These are phyloP conservation scores for Seminavis robusta DNA, from an alignment of 108 stramenopile species.

Conservation along the genomic window DNA sequence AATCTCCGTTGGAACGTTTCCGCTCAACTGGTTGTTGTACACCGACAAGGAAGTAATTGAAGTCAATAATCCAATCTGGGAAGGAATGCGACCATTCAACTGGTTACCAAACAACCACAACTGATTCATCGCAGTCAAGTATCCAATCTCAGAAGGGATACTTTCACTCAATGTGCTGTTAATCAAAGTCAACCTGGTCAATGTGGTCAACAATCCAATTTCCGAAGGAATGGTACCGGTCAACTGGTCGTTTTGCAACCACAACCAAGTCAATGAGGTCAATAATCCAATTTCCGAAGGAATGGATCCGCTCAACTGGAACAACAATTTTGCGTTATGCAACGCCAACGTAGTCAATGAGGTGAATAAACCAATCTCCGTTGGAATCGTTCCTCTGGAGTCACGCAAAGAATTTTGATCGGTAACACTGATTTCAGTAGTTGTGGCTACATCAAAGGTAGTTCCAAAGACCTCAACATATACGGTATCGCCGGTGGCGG, in stretches of 20 bases:
- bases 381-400: constrained; percentile 63
- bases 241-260: constrained; percentile 28
- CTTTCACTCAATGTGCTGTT: constrained; percentile 25
- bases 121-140: constrained; percentile 22
- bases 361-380: constrained; percentile 48
- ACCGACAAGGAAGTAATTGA: constrained; percentile 20
- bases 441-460: no score
- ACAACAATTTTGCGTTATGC: no score
- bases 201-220: constrained; percentile 1
- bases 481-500: no score
- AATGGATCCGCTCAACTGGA: constrained; percentile 26
- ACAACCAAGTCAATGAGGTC: constrained; percentile 24
- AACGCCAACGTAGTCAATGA: constrained; percentile 45
- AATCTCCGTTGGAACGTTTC: constrained; percentile 22
- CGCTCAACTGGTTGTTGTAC: constrained; percentile 49
- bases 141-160: constrained; percentile 26
- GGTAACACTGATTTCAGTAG: no score
- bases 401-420: no score
- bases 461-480: no score
- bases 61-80: constrained; percentile 35
- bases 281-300: constrained; percentile 46
- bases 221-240: constrained; percentile 40
- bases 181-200: constrained; percentile 24
- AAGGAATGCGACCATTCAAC: constrained; percentile 53
- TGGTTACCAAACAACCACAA: constrained; percentile 39